These are phyloP conservation scores for Poa annua DNA, from an alignment of 176 grass and related monocot genomes.

Conservation along the genomic window DNA sequence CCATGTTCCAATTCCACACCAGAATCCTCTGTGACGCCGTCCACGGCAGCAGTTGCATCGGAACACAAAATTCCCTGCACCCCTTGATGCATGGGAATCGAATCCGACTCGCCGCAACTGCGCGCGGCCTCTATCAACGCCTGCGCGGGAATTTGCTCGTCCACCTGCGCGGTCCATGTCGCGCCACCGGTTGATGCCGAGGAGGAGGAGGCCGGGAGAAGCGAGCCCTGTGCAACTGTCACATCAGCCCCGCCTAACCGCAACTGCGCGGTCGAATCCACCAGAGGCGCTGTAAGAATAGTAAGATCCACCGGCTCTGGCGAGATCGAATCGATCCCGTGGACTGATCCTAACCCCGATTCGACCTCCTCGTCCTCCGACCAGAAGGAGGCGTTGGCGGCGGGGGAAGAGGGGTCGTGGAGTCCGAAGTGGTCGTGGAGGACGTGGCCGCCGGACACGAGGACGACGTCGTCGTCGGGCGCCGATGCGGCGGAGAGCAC, in stretches of 20 bases:
- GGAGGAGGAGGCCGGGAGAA: background rate
- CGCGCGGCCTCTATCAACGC: background rate
- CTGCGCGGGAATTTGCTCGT: background rate
- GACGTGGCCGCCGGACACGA: conserved; percentile 41
- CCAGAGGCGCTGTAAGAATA: background rate
- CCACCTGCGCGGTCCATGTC: background rate
- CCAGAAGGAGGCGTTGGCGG: background rate
- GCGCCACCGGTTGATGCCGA: background rate
- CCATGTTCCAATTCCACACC: background rate
- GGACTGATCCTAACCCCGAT: background rate
- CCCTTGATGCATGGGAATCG: background rate
- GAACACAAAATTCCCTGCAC: conserved; percentile 4
- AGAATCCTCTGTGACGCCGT: conserved; percentile 8
- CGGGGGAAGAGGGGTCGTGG: background rate
- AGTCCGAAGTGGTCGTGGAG: conserved; percentile 50
- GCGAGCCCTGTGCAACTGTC: background rate
- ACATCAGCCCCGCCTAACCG: background rate
- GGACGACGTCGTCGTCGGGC: conserved; percentile 7
- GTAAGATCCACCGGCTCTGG: background rate
- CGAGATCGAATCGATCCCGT: conserved; percentile 21
- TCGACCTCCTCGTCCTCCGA: background rate
- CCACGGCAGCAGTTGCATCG: background rate
- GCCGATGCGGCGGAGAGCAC: conserved; percentile 47
- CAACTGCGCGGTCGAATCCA: background rate
- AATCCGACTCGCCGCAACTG: background rate